phyloP scores from a whole-genome alignment of 139 green algal genomes.

The Astrephomene gubernaculifera region DNA sequence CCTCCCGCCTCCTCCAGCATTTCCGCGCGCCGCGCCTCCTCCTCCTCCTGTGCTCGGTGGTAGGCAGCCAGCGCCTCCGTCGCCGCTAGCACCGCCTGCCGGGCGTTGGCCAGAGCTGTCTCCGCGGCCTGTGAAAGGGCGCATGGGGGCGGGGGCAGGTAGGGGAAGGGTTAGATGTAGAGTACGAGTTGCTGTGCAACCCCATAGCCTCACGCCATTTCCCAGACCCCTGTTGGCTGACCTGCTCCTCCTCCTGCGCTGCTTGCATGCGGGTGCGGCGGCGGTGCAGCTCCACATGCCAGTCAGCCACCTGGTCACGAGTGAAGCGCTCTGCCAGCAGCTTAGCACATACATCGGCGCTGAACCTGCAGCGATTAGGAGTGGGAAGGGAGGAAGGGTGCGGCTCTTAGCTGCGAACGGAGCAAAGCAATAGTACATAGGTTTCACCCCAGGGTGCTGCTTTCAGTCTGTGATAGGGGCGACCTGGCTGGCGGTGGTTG shows the following conservation, averaged over 20 bases:
- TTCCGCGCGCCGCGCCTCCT: slow-evolving; percentile 3
- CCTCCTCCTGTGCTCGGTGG: neutral
- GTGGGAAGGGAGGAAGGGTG: neutral
- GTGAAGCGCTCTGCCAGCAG: slow-evolving; percentile 54
- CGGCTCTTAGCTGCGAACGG: no score
- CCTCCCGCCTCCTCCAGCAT: slow-evolving; percentile 1
- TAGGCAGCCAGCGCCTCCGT: neutral
- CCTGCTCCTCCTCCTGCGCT: slow-evolving; percentile 36
- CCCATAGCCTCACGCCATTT: neutral
- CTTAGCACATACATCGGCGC: neutral
- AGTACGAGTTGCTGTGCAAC: neutral
- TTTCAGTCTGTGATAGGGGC: no score
- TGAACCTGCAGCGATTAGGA: slow-evolving; percentile 35
- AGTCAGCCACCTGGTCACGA: slow-evolving; percentile 54
- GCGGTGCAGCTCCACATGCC: slow-evolving; percentile 63
- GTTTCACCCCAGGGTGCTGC: no score
- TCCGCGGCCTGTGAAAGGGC: slow-evolving; percentile 6
- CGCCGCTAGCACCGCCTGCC: neutral
- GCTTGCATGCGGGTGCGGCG: slow-evolving; percentile 32
- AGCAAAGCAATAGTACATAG: no score
- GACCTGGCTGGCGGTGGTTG: no score
- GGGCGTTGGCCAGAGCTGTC: slow-evolving; percentile 12
- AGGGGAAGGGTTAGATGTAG: neutral
- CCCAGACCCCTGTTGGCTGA: neutral
- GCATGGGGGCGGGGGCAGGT: neutral